Evolutionary conservation across 2,329 filamentous ascomycete genomes (phyloP).

Genomic region (Rhinocladiella similis): DNA sequence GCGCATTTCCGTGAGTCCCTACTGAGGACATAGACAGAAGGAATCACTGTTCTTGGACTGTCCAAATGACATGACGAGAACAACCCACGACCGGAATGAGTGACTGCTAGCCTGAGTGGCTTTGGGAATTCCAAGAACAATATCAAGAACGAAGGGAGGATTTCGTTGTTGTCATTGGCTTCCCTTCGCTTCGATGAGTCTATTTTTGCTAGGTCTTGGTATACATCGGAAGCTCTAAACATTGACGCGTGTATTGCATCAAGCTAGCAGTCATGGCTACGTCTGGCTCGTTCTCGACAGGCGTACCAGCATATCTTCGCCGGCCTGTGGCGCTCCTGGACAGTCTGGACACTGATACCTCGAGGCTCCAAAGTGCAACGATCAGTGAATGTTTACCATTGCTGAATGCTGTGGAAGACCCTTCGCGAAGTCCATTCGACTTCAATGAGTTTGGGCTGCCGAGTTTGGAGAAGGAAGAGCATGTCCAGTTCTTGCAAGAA

Average conservation of each 20-base stretch:
- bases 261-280: conserved; percentile 5
- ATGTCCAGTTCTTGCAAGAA: conserved; percentile 51
- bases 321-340: conserved; percentile 65
- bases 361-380: conserved; percentile 66
- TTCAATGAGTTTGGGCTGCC: conserved; percentile 75
- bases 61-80: too few species aligned
- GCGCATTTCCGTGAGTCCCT: too few species aligned
- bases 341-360: conserved; percentile 65
- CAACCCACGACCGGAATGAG: too few species aligned
- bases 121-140: conserved; percentile 22
- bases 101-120: neutral
- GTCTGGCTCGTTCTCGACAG: conserved; percentile 3
- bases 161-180: neutral
- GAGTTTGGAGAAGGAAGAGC: conserved; percentile 64
- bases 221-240: neutral
- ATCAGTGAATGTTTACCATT: conserved; percentile 68
- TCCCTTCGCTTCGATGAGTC: neutral
- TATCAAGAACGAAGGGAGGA: conserved; percentile 9
- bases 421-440: conserved; percentile 46
- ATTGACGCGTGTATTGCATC: neutral
- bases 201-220: neutral
- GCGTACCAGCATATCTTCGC: conserved; percentile 42
- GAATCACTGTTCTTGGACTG: too few species aligned
- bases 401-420: conserved; percentile 48
- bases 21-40: too few species aligned